A percentile compares a stretch with the other conserved stretches of the same genome.
These are phyloP conservation scores for Solanum clarkiae DNA, from an alignment of 257 asterid genomes.

Conservation along the genomic window DNA sequence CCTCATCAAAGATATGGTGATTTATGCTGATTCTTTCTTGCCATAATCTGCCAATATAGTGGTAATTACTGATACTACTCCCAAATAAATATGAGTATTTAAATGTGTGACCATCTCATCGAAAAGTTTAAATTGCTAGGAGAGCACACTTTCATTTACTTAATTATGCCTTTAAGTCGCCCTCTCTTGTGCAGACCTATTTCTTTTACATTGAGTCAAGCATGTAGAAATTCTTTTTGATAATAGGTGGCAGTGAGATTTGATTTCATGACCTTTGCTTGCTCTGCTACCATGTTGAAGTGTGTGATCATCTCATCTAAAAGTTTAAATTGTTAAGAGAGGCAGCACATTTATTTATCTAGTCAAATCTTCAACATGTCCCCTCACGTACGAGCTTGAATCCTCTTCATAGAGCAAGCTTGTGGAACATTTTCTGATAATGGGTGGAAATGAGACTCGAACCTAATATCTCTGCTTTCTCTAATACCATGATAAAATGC, in stretches of 20 bases:
- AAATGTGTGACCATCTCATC: neutral
- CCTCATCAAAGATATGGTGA: too few relatives aligned
- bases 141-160: neutral
- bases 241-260: neutral
- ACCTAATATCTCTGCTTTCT: neutral
- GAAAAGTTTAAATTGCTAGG: neutral
- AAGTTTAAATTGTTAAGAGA: neutral
- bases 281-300: neutral
- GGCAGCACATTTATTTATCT: neutral
- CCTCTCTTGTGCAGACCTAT: neutral
- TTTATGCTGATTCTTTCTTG: too few relatives aligned
- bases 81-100: too few relatives aligned
- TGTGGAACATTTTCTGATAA: neutral
- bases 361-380: neutral
- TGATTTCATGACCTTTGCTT: neutral
- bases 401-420: neutral
- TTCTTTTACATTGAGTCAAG: neutral
- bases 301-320: neutral
- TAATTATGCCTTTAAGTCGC: neutral
- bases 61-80: too few relatives aligned
- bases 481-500: neutral
- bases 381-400: neutral
- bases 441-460: neutral
- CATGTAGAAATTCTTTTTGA: neutral
- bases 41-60: too few relatives aligned